Base-by-base conservation (phyloP, 1,284 basidiomycete species). In the Sphagnurus paluster region DNA sequence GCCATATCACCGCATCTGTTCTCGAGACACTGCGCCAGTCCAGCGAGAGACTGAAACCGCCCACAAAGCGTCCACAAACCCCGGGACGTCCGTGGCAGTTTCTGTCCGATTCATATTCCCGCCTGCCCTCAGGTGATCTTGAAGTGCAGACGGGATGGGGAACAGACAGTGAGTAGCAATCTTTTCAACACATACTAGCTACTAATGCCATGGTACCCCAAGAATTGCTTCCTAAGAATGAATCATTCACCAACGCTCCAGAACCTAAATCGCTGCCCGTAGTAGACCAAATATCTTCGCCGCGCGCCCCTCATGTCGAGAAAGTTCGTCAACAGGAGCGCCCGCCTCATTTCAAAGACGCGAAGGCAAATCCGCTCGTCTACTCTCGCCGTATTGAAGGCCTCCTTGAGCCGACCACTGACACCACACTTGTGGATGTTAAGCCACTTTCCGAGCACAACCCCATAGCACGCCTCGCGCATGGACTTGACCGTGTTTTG, bases 401-500 rank as follows among this genome's bases (percentile, higher is more conserved):
- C 0, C 58, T 73, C 11, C 53, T 78, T 13, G 62, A 67, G 6
- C 61, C 68, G 3, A 41, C 54, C 7, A 51, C 42, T 8, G 45
- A 44, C 1, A 44, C 56, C 20, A 52, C 60, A 4, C 58, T 63
- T 4, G 40, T 63, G 52, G 82, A 83, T 49, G 48, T 85, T 11
- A 52, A 62, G 5, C 70, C 80, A 2, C 60, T 69, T 5, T 67
- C 70, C 2, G 63, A 72, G 26, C 78, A 79, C 17, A 70, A 72
- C 35, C 79, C 80, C 2, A 76, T 97, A 6, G 82, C 93, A 1
- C 75, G 61, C 1, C 76, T 98, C 1, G 75, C 82, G 0, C 91
- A 93, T 61, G 84, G 84, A 1, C 71, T 98, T 2, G 87, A 91
- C 40, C 79, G 91, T 10, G 89, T 92, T 1, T 69, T 96, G 16